Conservation (phyloP, 352 stramenopile species). For the Pythium oligandrum region DNA sequence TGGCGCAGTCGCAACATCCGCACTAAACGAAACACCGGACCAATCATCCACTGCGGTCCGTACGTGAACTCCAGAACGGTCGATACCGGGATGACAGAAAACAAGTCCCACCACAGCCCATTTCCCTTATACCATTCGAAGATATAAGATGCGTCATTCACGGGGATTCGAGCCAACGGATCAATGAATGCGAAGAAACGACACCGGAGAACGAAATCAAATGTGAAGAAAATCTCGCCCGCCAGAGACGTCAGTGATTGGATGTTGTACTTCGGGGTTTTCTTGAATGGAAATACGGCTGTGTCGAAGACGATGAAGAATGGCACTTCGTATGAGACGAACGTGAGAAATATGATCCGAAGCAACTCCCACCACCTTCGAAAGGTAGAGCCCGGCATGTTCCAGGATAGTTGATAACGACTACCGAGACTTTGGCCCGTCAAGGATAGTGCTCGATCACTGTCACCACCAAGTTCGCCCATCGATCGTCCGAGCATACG, state of each 20-base stretch:
- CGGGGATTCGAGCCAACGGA: conserved; percentile 45
- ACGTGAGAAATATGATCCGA: conserved; percentile 37
- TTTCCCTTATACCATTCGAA: conserved; percentile 50
- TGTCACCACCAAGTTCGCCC: not conserved
- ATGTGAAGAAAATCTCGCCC: conserved; percentile 48
- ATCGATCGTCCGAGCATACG: conserved; percentile 48
- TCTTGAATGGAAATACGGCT: conserved; percentile 34
- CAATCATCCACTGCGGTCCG: conserved; percentile 23
- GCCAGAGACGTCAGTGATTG: conserved; percentile 33
- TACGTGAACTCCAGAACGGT: conserved; percentile 31
- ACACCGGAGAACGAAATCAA: conserved; percentile 40
- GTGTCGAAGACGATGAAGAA: conserved; percentile 63
- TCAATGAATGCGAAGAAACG: conserved; percentile 58
- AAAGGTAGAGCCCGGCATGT: conserved; percentile 48
- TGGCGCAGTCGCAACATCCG: conserved; percentile 46
- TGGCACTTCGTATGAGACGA: conserved; percentile 60
- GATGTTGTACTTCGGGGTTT: conserved; percentile 20
- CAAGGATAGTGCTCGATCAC: too few relatives aligned
- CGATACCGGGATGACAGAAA: conserved; percentile 40
- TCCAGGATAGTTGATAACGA: conserved; percentile 16
- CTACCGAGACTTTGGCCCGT: too few relatives aligned
- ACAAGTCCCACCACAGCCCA: conserved; percentile 50
- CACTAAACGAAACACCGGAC: conserved; percentile 31
- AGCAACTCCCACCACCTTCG: conserved; percentile 51
- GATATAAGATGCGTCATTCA: conserved; percentile 50